Evolutionary conservation across 495 filamentous ascomycete genomes (phyloP).

Genomic region (Penicillium riverlandense): DNA sequence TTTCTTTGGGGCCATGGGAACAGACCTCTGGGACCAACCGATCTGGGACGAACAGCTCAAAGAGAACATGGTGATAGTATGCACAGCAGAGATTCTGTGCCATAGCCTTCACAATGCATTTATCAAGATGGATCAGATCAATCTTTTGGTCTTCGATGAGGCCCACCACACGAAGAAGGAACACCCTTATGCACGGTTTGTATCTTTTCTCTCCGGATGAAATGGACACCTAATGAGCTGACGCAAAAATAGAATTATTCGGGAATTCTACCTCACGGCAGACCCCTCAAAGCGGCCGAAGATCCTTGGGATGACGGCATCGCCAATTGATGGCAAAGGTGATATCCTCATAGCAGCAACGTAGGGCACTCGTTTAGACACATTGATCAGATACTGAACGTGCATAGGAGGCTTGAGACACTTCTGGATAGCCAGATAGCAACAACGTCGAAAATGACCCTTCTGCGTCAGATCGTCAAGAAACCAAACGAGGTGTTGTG

Average conservation of each 20-base stretch:
- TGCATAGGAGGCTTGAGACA: slow-evolving; percentile 59
- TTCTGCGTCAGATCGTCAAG: slow-evolving; percentile 52
- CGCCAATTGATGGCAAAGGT: slow-evolving; percentile 79
- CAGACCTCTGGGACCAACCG: slow-evolving; percentile 56
- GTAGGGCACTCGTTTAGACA: slow-evolving; percentile 19
- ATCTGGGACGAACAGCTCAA: slow-evolving; percentile 63
- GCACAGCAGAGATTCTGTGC: slow-evolving; percentile 81
- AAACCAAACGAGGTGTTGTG: slow-evolving; percentile 55
- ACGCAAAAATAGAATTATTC: slow-evolving; percentile 57
- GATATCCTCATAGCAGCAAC: slow-evolving; percentile 62
- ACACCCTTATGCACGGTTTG: slow-evolving; percentile 75
- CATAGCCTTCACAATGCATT: slow-evolving; percentile 75
- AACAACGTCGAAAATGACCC: slow-evolving; percentile 61
- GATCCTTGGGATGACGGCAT: slow-evolving; percentile 96
- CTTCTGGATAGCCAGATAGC: slow-evolving; percentile 76
- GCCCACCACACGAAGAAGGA: slow-evolving; percentile 95
- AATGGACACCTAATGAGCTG: slow-evolving; percentile 1
- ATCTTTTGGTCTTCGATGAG: slow-evolving; percentile 91
- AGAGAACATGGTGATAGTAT: slow-evolving; percentile 83
- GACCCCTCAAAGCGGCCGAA: slow-evolving; percentile 51
- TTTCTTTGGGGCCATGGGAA: slow-evolving; percentile 68
- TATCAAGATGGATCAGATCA: slow-evolving; percentile 77
- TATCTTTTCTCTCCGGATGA: neutral
- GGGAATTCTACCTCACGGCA: slow-evolving; percentile 64
- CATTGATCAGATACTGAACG: no score